phyloP scores from a whole-genome alignment of 495 filamentous ascomycete genomes.

The Astrocystis sublimbata region DNA sequence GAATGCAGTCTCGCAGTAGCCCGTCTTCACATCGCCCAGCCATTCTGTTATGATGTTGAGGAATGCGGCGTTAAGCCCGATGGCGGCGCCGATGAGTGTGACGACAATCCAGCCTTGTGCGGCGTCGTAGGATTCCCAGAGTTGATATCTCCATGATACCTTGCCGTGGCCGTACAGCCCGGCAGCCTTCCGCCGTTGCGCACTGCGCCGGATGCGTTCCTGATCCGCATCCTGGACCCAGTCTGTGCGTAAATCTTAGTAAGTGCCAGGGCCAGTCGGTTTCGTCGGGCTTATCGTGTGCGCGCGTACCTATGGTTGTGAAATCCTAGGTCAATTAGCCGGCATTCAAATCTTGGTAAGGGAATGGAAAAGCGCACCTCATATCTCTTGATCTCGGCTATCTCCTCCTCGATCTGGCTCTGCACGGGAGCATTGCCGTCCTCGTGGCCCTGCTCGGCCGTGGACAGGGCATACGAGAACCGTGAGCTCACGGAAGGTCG shows the following conservation, averaged over 20 bases:
- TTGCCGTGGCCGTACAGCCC: conserved; percentile 74
- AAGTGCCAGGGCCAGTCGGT: background rate
- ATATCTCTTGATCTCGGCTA: conserved; percentile 96
- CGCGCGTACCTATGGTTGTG: conserved; percentile 79
- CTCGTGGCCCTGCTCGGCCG: conserved; percentile 61
- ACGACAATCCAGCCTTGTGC: conserved; percentile 98
- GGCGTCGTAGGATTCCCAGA: conserved; percentile 89
- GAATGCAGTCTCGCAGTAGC: conserved; percentile 91
- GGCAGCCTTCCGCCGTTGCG: conserved; percentile 68
- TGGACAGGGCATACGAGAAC: conserved; percentile 69
- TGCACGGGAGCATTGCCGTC: conserved; percentile 45
- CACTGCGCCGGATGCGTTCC: conserved; percentile 79
- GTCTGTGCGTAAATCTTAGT: conserved; percentile 50
- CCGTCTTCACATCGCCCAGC: conserved; percentile 93
- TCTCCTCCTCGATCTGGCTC: conserved; percentile 84
- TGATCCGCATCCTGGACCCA: conserved; percentile 98
- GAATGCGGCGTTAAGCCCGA: conserved; percentile 90
- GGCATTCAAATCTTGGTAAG: conserved; percentile 7
- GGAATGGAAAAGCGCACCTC: conserved; percentile 55
- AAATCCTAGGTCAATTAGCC: conserved; percentile 54
- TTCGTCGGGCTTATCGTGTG: no score
- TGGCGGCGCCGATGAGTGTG: conserved; percentile 87
- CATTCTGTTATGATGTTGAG: conserved; percentile 97
- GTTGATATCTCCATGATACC: conserved; percentile 77
- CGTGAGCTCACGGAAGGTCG: conserved; percentile 67